Evolutionary conservation across 495 filamentous ascomycete genomes (phyloP).

Genomic region (Platismatia glauca): DNA sequence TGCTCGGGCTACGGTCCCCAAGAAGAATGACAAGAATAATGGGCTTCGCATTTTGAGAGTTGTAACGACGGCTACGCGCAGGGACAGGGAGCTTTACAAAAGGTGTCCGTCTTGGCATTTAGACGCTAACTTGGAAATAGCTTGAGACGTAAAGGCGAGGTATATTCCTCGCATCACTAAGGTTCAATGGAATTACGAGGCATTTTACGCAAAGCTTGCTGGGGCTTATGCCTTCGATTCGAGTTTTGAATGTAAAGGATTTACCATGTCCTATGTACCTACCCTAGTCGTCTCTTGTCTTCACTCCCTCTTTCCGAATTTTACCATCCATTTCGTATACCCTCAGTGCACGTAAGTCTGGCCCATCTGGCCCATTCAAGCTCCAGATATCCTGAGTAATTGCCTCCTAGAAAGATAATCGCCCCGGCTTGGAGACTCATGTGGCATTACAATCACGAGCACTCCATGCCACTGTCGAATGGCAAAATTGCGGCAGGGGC

Average conservation of each 20-base stretch:
- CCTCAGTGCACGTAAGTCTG: background rate
- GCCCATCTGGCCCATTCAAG: background rate
- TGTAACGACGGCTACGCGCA: background rate
- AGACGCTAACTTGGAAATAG: background rate
- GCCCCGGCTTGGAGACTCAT: background rate
- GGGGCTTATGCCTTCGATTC: too few species aligned
- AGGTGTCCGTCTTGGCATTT: slow-evolving; percentile 9
- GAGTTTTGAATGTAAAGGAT: too few species aligned
- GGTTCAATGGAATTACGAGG: too few species aligned
- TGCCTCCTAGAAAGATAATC: background rate
- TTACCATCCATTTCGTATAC: too few species aligned
- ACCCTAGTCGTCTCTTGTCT: too few species aligned
- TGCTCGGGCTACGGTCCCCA: slow-evolving; percentile 2
- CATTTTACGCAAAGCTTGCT: too few species aligned
- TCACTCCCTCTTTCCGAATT: background rate
- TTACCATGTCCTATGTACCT: too few species aligned
- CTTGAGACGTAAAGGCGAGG: too few species aligned
- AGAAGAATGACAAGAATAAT: slow-evolving; percentile 6
- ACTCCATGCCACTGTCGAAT: background rate
- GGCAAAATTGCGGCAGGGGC: background rate
- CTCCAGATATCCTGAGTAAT: background rate
- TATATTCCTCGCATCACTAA: too few species aligned
- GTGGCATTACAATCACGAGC: background rate
- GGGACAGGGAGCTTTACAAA: background rate
- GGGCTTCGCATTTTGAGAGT: slow-evolving; percentile 12